phyloP scores from a whole-genome alignment of 129 eudicot genomes.

The Logfia minima region DNA sequence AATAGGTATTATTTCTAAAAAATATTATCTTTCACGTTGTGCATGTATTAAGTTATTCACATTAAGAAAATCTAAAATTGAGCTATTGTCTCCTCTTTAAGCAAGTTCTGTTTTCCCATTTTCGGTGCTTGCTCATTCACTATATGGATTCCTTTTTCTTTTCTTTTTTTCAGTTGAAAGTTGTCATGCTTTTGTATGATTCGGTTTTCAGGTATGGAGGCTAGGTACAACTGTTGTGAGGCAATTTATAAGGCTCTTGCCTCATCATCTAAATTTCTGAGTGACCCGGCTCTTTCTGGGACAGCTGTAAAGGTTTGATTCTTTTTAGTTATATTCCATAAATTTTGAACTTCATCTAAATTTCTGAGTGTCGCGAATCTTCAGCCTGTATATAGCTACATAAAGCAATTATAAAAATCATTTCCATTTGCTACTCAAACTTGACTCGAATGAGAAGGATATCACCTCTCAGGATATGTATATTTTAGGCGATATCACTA shows the following conservation, averaged over 20 bases:
- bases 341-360: neutral
- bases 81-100: neutral
- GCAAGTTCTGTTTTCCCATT: neutral
- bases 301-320: slow-evolving; percentile 63
- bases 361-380: no score
- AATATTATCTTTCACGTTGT: neutral
- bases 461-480: no score
- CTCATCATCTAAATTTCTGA: slow-evolving; percentile 50
- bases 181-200: neutral
- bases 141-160: neutral
- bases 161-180: neutral
- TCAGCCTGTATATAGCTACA: no score
- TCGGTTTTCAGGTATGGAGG: slow-evolving; percentile 73
- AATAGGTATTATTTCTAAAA: slow-evolving; percentile 48
- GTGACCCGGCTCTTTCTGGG: slow-evolving; percentile 60
- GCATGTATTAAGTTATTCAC: neutral
- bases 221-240: slow-evolving; percentile 68
- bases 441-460: no score
- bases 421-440: no score
- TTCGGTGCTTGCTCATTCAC: neutral
- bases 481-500: neutral
- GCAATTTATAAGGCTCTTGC: slow-evolving; percentile 58
- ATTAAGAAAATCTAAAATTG: neutral
- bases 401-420: no score
- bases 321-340: neutral